These are phyloP conservation scores for Agaricales sp. DNA, from an alignment of 1,284 basidiomycete species.

Conservation along the genomic window DNA sequence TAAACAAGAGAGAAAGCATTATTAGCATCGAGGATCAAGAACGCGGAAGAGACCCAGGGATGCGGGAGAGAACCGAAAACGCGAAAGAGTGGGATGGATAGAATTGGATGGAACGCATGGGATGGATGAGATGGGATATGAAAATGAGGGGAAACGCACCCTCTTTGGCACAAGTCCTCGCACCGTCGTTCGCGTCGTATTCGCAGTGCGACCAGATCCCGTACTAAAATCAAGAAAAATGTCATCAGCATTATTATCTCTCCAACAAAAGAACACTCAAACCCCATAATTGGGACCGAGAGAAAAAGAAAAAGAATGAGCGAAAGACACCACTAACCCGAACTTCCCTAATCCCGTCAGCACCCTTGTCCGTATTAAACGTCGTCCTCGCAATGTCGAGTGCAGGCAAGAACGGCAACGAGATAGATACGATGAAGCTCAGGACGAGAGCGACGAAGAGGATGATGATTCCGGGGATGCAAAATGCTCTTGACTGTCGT, in stretches of 20 bases:
- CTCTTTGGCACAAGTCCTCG: constrained; percentile 33
- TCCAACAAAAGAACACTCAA: constrained; percentile 9
- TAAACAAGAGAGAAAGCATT: background rate
- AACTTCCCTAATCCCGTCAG: constrained; percentile 30
- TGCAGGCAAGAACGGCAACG: constrained; percentile 52
- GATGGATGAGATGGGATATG: too few species aligned
- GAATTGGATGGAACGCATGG: too few species aligned
- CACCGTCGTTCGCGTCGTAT: constrained; percentile 30
- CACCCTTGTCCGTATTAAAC: constrained; percentile 25
- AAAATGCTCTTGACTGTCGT: constrained; percentile 38
- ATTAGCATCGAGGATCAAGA: too few species aligned
- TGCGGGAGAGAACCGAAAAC: too few species aligned
- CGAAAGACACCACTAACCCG: too few species aligned
- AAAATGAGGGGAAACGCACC: too few species aligned
- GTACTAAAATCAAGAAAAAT: too few species aligned
- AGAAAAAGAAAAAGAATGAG: constrained; percentile 5
- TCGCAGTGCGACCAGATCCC: constrained; percentile 38
- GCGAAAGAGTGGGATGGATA: constrained; percentile 8
- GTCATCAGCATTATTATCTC: too few species aligned
- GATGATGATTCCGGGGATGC: constrained; percentile 53
- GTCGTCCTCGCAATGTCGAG: constrained; percentile 55
- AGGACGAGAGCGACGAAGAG: constrained; percentile 55
- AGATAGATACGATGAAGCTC: constrained; percentile 56
- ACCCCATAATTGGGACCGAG: constrained; percentile 2
- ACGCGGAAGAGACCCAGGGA: too few species aligned